A percentile compares a stretch with the other conserved stretches of the same genome.
These are phyloP conservation scores for Solanum rostratum DNA, from an alignment of 257 asterid species.

Conservation along the genomic window DNA sequence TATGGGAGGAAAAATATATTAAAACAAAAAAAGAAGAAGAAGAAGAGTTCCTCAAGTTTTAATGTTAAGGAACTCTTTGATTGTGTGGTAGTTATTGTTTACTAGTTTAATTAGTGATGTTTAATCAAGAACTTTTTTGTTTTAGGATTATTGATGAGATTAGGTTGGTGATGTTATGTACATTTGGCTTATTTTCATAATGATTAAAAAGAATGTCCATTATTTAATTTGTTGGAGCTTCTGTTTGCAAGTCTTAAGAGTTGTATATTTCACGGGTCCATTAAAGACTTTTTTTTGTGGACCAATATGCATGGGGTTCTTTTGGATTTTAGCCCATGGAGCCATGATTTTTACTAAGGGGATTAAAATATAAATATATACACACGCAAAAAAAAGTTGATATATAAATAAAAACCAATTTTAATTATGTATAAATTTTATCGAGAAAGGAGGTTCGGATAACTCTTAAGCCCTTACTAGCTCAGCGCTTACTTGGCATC, in stretches of 20 bases:
- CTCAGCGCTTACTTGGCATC: no score
- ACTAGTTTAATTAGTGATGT: background rate
- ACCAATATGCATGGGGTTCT: background rate
- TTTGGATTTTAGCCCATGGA: background rate
- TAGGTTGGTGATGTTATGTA: background rate
- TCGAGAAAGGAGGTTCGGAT: no score
- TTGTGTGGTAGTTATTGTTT: background rate
- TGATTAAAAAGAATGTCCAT: background rate
- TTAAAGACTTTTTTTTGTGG: background rate
- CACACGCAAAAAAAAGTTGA: no score
- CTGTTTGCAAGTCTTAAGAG: background rate
- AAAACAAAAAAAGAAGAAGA: background rate
- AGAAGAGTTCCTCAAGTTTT: constrained; percentile 23
- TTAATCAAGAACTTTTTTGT: background rate
- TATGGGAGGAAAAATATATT: background rate
- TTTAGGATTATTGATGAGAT: background rate
- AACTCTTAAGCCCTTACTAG: no score
- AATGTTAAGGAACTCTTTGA: constrained; percentile 24
- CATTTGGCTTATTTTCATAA: background rate
- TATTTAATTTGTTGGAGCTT: background rate
- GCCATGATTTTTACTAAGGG: no score
- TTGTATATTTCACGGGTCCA: background rate
- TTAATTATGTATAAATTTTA: no score
- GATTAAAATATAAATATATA: no score
- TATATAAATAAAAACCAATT: no score